Conservation (phyloP, 2,329 filamentous ascomycete species). For the Chalara sp. region DNA sequence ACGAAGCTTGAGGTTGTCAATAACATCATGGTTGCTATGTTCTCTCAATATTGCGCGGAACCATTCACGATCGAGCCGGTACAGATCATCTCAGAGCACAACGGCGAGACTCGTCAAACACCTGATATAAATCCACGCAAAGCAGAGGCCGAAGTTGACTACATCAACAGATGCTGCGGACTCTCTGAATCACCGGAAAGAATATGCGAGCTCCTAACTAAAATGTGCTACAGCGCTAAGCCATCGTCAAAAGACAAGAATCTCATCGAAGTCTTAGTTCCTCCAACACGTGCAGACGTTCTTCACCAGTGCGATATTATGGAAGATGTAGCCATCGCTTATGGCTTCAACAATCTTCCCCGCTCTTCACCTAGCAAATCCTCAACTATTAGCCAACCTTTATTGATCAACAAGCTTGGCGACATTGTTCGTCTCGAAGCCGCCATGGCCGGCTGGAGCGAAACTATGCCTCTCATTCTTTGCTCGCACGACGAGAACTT, state of each 20-base stretch:
- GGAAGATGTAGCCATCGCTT: slow-evolving; percentile 95
- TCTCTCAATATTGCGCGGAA: slow-evolving; percentile 83
- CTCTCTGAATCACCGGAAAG: slow-evolving; percentile 66
- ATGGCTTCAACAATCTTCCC: slow-evolving; percentile 95
- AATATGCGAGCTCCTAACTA: slow-evolving; percentile 73
- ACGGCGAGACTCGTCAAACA: slow-evolving; percentile 71
- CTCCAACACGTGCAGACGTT: slow-evolving; percentile 86
- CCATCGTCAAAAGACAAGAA: slow-evolving; percentile 65
- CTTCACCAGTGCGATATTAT: slow-evolving; percentile 97
- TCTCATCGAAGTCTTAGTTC: slow-evolving; percentile 74
- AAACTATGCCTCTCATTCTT: slow-evolving; percentile 92
- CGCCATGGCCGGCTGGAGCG: slow-evolving; percentile 91
- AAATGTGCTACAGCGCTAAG: slow-evolving; percentile 81
- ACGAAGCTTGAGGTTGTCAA: slow-evolving; percentile 95
- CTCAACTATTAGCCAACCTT: slow-evolving; percentile 76
- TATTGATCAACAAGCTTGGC: slow-evolving; percentile 87
- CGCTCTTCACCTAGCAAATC: slow-evolving; percentile 80
- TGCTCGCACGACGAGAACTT: slow-evolving; percentile 99
- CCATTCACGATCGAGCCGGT: slow-evolving; percentile 91
- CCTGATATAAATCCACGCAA: slow-evolving; percentile 73
- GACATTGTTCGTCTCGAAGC: slow-evolving; percentile 87
- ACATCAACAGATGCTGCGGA: slow-evolving; percentile 90
- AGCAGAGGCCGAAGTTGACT: slow-evolving; percentile 79
- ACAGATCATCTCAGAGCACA: slow-evolving; percentile 87
- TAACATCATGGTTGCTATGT: slow-evolving; percentile 96